Evolutionary conservation across 2,329 filamentous ascomycete genomes (phyloP), one percentile per base, ranked within the genome.

Genomic region (Pestalotiopsis sp.): DNA sequence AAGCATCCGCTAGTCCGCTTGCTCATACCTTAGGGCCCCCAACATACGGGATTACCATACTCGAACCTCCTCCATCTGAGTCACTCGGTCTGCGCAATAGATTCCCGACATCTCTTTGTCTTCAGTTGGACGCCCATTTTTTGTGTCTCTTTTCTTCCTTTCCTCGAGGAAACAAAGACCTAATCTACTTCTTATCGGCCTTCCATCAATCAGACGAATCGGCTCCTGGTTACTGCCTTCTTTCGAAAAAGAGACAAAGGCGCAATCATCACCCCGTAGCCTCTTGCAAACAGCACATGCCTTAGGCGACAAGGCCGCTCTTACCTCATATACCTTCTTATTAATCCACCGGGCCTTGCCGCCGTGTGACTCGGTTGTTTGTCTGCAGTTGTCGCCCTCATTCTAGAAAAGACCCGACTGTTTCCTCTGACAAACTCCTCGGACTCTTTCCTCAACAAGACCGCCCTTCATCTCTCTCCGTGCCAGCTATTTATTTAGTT

Each of bases 301-400:
- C 36, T 14, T 20, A 56, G 25, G n/a, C n/a, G 14, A 64, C 64
- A 36, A 59, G 40, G 36, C 25, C 52, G 52, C 52, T 62, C 52
- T 60, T 66, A 66, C 65, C 65, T 66, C 52, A 66, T 66, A 66
- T 66, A 41, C 17, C 27, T 52, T 27, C 14, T 52, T n/a, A 52
- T n/a, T 13, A 52, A 17, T 52, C 45, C 45, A 5, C 57, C 3
- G 25, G 4, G 27, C 65, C 40, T 61, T n/a, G 27, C 57, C 52
- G n/a, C 65, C 52, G 27, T 66, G 65, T 66, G 65, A 66, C 66
- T 61, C 66, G 66, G 17, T 56, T 3, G 57, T 52, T 20, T 52
- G 23, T 67, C 62, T 23, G 40, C 38, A 67, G 52, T n/a, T 41
- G 45, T n/a, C 23, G 23, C 56, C 23, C 60, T 66, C 57, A 12